Conservation (phyloP, 2,329 filamentous ascomycete species). For the Claviceps paspali region DNA sequence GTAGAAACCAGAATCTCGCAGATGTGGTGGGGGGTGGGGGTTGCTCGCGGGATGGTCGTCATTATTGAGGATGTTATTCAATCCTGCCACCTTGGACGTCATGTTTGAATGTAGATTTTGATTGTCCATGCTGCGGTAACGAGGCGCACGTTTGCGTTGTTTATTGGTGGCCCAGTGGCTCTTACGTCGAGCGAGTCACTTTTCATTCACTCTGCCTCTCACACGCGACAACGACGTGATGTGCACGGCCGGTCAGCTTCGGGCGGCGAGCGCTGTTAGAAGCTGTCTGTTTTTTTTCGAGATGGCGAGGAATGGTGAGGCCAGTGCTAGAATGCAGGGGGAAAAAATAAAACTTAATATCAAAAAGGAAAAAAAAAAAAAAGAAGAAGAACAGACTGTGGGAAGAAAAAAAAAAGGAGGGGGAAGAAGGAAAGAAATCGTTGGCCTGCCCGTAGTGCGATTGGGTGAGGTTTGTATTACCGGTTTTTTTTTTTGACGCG, state of each 20-base stretch:
- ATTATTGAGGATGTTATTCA: slow-evolving; percentile 24
- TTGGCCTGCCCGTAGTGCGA: background rate
- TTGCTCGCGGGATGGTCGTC: slow-evolving; percentile 16
- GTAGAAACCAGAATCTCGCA: slow-evolving; percentile 28
- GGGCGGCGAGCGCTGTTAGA: too few relatives aligned
- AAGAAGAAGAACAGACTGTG: background rate
- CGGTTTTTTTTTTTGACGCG: background rate
- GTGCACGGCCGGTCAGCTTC: too few relatives aligned
- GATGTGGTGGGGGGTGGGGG: slow-evolving; percentile 16
- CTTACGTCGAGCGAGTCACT: background rate
- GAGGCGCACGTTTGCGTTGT: background rate
- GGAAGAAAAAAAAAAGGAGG: background rate
- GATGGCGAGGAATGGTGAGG: too few relatives aligned
- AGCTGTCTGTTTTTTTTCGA: too few relatives aligned
- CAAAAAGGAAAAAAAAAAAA: too few relatives aligned
- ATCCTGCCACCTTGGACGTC: slow-evolving; percentile 20
- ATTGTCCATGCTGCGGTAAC: slow-evolving; percentile 11
- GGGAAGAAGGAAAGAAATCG: background rate
- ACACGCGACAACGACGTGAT: background rate
- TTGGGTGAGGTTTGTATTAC: background rate
- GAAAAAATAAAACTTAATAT: too few relatives aligned
- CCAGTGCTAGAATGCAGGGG: too few relatives aligned
- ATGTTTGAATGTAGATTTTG: slow-evolving; percentile 7
- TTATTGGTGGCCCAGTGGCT: background rate
- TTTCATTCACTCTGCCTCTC: background rate